Evolutionary conservation across 148 eudicot genomes (phyloP).

Genomic region (Silene latifolia): DNA sequence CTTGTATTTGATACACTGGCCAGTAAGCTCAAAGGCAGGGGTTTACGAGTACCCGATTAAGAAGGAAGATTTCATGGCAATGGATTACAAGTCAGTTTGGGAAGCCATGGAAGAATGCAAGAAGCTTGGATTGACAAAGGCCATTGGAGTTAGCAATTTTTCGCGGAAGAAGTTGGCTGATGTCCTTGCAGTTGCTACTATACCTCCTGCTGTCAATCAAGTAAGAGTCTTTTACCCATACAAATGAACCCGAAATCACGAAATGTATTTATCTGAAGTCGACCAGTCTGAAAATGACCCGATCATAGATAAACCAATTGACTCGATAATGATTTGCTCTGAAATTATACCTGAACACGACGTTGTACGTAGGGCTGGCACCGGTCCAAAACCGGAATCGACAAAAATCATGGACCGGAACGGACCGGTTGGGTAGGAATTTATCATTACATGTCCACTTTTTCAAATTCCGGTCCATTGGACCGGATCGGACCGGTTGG

Average conservation of each 20-base stretch:
- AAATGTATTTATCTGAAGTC: no score
- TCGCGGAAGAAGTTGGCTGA: constrained; percentile 43
- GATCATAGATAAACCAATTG: no score
- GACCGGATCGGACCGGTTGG: no score
- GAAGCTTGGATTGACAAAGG: constrained; percentile 57
- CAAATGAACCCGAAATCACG: no score
- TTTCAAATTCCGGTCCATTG: no score
- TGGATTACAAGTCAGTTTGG: constrained; percentile 42
- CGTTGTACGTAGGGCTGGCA: no score
- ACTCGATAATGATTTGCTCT: not conserved
- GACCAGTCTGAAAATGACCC: no score
- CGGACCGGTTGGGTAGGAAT: no score
- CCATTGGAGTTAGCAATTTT: constrained; percentile 81
- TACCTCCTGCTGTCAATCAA: constrained; percentile 77
- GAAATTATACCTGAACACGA: no score
- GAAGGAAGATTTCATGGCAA: constrained; percentile 20
- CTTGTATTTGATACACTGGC: constrained; percentile 33
- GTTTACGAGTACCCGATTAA: constrained; percentile 27
- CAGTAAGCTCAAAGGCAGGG: constrained; percentile 29
- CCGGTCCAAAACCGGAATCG: no score
- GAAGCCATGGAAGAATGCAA: constrained; percentile 70
- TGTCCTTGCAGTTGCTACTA: constrained; percentile 50
- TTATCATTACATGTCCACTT: no score
- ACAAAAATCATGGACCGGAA: no score
- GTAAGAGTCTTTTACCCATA: constrained; percentile 23